Conservation (phyloP, 2,329 filamentous ascomycete genomes). For the Arthrobotrys pseudoclavata region DNA sequence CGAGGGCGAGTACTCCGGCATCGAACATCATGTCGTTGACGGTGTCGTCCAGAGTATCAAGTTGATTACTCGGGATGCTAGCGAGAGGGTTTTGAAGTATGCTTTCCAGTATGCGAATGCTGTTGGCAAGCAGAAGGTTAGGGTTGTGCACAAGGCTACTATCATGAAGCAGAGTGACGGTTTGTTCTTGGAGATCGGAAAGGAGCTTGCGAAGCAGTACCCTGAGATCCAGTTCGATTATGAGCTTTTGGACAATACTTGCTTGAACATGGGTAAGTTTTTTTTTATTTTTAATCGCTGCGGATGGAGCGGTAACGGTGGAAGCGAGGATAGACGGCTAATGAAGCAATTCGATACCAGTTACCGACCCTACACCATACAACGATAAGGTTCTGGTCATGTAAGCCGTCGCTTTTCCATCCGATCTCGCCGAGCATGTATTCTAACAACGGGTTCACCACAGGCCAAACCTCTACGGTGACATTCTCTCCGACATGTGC, state of each 20-base stretch:
- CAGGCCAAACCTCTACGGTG: constrained; percentile 97
- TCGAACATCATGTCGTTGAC: constrained; percentile 97
- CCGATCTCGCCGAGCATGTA: background rate
- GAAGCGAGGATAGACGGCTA: background rate
- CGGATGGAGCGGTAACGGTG: background rate
- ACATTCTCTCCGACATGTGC: constrained; percentile 99
- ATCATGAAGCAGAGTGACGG: constrained; percentile 99
- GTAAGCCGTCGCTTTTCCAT: constrained; percentile 63
- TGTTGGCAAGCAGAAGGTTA: constrained; percentile 95
- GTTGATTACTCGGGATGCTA: constrained; percentile 95
- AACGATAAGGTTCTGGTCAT: constrained; percentile 99
- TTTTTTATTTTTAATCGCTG: background rate
- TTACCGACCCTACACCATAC: constrained; percentile 85
- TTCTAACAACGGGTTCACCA: background rate
- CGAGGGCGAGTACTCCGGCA: constrained; percentile 99
- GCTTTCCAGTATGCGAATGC: constrained; percentile 98
- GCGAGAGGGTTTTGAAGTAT: constrained; percentile 94
- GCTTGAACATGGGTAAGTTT: constrained; percentile 92
- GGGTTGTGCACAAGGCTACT: constrained; percentile 98
- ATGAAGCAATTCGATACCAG: constrained; percentile 40
- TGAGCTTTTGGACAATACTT: constrained; percentile 98
- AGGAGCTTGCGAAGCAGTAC: constrained; percentile 92
- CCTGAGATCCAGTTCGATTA: constrained; percentile 95
- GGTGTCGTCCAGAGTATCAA: constrained; percentile 99
- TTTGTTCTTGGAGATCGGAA: constrained; percentile 91